Evolutionary conservation across 106 monocot genomes (phyloP), one percentile per base, ranked within the genome.

Genomic region (Agapanthus africanus): DNA sequence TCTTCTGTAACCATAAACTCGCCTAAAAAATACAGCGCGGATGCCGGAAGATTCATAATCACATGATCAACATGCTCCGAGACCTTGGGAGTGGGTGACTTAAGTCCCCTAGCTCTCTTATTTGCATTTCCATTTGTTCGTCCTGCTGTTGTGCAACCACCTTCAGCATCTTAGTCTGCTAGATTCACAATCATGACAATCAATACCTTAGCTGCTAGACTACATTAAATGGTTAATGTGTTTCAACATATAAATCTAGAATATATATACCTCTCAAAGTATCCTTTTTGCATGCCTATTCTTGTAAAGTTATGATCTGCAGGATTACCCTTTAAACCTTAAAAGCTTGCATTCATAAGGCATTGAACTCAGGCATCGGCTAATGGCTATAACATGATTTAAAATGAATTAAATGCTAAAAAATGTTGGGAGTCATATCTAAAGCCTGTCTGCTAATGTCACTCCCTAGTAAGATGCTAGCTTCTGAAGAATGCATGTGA

Each of bases 1-100:
- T n/a, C n/a, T n/a, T n/a, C n/a, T n/a, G n/a, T n/a, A n/a, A n/a
- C n/a, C 37, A 47, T 63, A 46, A 70, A 23, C 71, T 70, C 37
- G 93, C 99, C 99, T 61, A 99, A 73, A 78, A 99, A 99, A 40
- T 82, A 70, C 59, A 99, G 69, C 51, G 93, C 90, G 60, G 93
- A 87, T 73, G 99, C 99, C 64, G 99, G 99, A 70, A 99, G 85
- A 85, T 99, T 99, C 99, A 99, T 99, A 49, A 99, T 60, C 37
- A 89, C 85, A 83, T 99, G 99, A 76, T 99, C 87, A 42, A 99
- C 27, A 70, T 90, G 99, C 51, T 99, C 93, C 84, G 79, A 93
- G 8, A 80, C 64, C 69, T 74, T 90, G 28, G 56, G 21, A 56
- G 37, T 39, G 15, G 85, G 59, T 71, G 73, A 46, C 27, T 73